Conservation (phyloP, 2,329 filamentous ascomycete species). For the Parascedosporium putredinis region DNA sequence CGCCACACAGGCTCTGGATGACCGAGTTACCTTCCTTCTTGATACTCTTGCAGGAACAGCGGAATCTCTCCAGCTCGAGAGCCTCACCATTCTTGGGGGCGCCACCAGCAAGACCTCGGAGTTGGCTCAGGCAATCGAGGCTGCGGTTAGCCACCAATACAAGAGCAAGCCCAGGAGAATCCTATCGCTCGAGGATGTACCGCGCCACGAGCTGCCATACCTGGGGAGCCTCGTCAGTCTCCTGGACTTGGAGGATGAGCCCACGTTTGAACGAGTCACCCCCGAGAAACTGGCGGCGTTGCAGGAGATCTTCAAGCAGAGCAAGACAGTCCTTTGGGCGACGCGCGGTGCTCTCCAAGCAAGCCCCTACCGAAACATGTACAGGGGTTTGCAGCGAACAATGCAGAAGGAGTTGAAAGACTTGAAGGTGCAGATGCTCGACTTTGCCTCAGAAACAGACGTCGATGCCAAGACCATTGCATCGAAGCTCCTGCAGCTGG, state of each 20-base stretch:
- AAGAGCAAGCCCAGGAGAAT: not conserved
- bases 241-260: slow-evolving; percentile 12
- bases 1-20: not conserved
- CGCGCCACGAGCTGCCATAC: slow-evolving; percentile 12
- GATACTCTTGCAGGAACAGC: not conserved
- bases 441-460: slow-evolving; percentile 7
- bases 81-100: not conserved
- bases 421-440: slow-evolving; percentile 13
- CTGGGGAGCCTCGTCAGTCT: slow-evolving; percentile 12
- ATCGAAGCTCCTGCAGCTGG: not conserved
- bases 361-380: slow-evolving; percentile 14
- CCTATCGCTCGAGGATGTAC: not conserved
- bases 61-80: not conserved
- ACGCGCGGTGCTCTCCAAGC: slow-evolving; percentile 14
- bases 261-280: slow-evolving; percentile 22
- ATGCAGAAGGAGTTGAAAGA: slow-evolving; percentile 12
- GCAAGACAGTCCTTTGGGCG: slow-evolving; percentile 15
- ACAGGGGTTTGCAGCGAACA: slow-evolving; percentile 11
- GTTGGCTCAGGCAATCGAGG: not conserved
- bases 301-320: slow-evolving; percentile 12
- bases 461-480: not conserved
- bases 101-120: not conserved
- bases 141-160: not conserved
- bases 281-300: slow-evolving; percentile 16
- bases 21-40: not conserved